Percentiles rank a stretch among this genome's conserved stretches.
Evolutionary conservation across 257 asterid species (phyloP).

Genomic region (Rhazya stricta): DNA sequence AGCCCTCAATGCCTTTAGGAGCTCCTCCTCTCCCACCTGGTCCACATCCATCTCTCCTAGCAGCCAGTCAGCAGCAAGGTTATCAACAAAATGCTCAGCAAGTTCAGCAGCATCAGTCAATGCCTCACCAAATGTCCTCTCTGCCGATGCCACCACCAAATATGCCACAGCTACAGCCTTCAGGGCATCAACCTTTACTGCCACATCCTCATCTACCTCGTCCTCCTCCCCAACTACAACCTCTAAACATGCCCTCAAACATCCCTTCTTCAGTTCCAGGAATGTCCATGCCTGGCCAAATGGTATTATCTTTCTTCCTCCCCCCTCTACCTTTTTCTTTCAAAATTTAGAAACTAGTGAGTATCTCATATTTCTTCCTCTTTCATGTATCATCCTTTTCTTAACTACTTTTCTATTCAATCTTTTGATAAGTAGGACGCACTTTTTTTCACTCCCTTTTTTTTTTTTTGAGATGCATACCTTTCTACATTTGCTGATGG

Average conservation of each 20-base stretch:
- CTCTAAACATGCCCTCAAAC: constrained; percentile 45
- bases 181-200: constrained; percentile 61
- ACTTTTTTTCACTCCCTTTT: no score
- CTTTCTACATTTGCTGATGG: not conserved
- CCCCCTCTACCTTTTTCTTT: not conserved
- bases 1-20: constrained; percentile 56
- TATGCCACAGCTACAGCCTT: constrained; percentile 61
- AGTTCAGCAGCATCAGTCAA: constrained; percentile 55
- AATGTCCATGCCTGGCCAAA: constrained; percentile 55
- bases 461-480: not conserved
- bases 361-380: not conserved
- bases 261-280: constrained; percentile 65
- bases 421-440: no score
- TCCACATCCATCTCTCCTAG: constrained; percentile 88
- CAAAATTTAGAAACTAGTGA: not conserved
- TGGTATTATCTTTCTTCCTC: constrained; percentile 36
- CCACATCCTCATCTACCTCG: constrained; percentile 81
- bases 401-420: not conserved
- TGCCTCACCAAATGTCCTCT: constrained; percentile 56
- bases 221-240: constrained; percentile 73
- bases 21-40: constrained; percentile 98
- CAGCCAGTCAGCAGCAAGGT: constrained; percentile 70
- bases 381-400: not conserved
- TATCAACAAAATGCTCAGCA: constrained; percentile 73
- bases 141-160: constrained; percentile 59